Base-by-base conservation (phyloP, 257 asterid species). In the Galeopsis tetrahit region DNA sequence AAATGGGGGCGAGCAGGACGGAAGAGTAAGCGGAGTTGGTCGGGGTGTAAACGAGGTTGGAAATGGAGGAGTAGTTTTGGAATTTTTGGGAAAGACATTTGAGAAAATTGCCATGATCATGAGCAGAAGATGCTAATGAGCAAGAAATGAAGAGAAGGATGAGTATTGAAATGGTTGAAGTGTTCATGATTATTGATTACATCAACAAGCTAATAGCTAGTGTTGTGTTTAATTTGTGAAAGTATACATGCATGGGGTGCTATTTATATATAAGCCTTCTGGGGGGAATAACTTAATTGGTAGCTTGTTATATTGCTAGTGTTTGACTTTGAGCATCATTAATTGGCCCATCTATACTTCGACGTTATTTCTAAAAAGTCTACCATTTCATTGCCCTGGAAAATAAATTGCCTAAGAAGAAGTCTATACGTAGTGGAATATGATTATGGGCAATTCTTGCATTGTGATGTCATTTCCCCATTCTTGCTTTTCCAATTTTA, bases 11-110 rank as follows among this genome's bases (percentile, higher is more conserved):
- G 53, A 28, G 39, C 1, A 80, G 68, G 59, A 77, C 14, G 39
- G 85, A 70, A 8, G 62, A 11, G 40, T 66, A 81, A 0, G 80
- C 77, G 1, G 80, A 44, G 73, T 78, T 69, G 28, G 7, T 40
- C 7, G 71, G 69, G 15, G 68, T 55, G 62, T 74, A 69, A 33
- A 79, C 60, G 2, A 9, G 1, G 28, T 17, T 39, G 2, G 77
- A 74, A 9, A 79, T 69, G 0, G 66, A 36, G 6, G 62, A 10
- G 63, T 61, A 2, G 38, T 64, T 5, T 3, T 34, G 1, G 51
- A 2, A 33, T 56, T 60, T 2, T 3, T 60, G 1, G 0, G 70
- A 38, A 6, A 79, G 69, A 2, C 79, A 79, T 57, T 31, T 3
- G 7, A 78, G 66, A 46, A 78, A 78, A 44, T 40, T 10, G 1